A percentile compares a stretch with the other conserved stretches of the same genome.
Conservation (phyloP, 345 rosid genomes). For the Barbarea vulgaris region DNA sequence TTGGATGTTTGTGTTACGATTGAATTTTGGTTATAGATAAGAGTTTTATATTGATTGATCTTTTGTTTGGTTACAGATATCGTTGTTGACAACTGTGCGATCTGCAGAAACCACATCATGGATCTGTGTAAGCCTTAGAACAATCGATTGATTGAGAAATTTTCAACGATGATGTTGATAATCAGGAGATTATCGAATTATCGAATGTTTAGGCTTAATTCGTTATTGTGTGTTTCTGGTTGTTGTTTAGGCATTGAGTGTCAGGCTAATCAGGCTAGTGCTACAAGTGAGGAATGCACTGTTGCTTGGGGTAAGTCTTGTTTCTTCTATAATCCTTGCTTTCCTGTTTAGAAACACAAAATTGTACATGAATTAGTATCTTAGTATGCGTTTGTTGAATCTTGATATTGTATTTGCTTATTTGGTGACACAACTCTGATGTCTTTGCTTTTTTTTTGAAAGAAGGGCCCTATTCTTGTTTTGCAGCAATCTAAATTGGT, state of each 20-base stretch:
- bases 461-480: background rate
- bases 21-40: background rate
- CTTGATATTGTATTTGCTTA: slow-evolving; percentile 10
- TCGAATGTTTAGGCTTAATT: background rate
- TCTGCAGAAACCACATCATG: slow-evolving; percentile 95
- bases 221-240: slow-evolving; percentile 2
- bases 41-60: slow-evolving; percentile 11
- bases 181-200: background rate
- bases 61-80: slow-evolving; percentile 59
- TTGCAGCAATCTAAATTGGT: background rate
- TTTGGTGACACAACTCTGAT: background rate
- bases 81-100: slow-evolving; percentile 96
- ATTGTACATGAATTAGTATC: too few species aligned
- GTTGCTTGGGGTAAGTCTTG: slow-evolving; percentile 89
- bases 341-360: background rate
- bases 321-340: background rate
- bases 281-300: slow-evolving; percentile 95
- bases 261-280: slow-evolving; percentile 92
- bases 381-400: background rate
- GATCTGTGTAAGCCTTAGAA: slow-evolving; percentile 70
- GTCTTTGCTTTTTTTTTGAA: background rate
- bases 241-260: slow-evolving; percentile 80
- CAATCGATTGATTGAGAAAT: background rate
- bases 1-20: background rate
- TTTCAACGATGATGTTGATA: background rate